phyloP scores from a whole-genome alignment of 805 yeast species.

The Metschnikowia lachancei region DNA sequence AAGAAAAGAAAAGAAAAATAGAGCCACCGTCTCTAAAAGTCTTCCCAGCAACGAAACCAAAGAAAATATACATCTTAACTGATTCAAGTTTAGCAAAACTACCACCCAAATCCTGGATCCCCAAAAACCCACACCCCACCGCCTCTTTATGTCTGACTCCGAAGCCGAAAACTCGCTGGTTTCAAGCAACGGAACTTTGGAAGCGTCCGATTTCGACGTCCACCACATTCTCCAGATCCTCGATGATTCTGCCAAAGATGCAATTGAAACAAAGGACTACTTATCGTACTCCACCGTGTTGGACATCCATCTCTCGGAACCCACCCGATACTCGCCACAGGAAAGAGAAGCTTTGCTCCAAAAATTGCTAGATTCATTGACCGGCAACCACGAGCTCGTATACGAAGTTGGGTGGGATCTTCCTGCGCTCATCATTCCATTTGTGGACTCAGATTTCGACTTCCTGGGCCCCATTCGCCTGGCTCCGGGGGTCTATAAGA shows the following conservation, averaged over 20 bases:
- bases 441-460: conserved; percentile 41
- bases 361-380: conserved; percentile 44
- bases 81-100: no score
- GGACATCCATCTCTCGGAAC: conserved; percentile 56
- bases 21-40: no score
- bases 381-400: conserved; percentile 46
- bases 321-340: conserved; percentile 41
- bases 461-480: conserved; percentile 29
- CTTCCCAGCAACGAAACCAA: no score
- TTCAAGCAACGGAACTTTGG: conserved; percentile 17
- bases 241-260: conserved; percentile 33
- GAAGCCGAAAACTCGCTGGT: conserved; percentile 15
- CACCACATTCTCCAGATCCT: conserved; percentile 29
- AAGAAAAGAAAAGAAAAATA: no score
- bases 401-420: conserved; percentile 88
- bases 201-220: conserved; percentile 23
- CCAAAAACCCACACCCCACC: no score
- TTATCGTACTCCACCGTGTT: conserved; percentile 70
- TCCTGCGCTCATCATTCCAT: conserved; percentile 64
- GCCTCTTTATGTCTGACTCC: conserved; percentile 18
- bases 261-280: conserved; percentile 53
- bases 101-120: no score
- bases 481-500: conserved; percentile 38
- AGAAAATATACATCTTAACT: no score
- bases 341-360: conserved; percentile 53